Percentiles rank a stretch among this genome's conserved stretches.
phyloP scores from a whole-genome alignment of 352 stramenopile species.

The Globisporangium nodosum region DNA sequence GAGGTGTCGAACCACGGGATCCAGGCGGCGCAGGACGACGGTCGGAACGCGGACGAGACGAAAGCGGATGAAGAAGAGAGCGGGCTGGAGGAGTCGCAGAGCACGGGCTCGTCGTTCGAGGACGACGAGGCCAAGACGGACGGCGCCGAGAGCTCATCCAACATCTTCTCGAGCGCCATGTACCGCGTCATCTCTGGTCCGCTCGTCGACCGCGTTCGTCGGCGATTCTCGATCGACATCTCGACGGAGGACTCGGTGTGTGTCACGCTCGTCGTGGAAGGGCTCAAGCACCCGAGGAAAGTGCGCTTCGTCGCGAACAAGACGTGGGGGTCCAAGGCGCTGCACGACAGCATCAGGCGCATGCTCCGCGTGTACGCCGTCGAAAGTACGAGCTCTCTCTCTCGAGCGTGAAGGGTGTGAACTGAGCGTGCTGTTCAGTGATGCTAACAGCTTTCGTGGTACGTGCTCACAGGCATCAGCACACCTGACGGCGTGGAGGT shows the following conservation, averaged over 20 bases:
- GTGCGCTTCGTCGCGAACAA: constrained; percentile 77
- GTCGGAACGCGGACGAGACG: constrained; percentile 30
- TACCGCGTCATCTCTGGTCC: constrained; percentile 78
- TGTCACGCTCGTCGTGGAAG: constrained; percentile 64
- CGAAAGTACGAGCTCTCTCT: constrained; percentile 29
- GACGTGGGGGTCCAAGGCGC: constrained; percentile 42
- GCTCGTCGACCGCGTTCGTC: constrained; percentile 69
- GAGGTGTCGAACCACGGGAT: constrained; percentile 85
- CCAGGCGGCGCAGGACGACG: constrained; percentile 74
- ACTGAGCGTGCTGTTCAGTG: too few relatives aligned
- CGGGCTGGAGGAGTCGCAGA: constrained; percentile 46
- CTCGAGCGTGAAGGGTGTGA: background rate
- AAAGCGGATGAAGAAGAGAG: constrained; percentile 33
- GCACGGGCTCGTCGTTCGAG: constrained; percentile 34
- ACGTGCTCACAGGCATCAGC: constrained; percentile 26
- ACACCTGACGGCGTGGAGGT: constrained; percentile 56
- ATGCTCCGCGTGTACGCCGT: constrained; percentile 70
- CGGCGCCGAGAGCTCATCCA: constrained; percentile 29
- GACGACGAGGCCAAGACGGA: constrained; percentile 23
- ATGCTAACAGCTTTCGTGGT: background rate
- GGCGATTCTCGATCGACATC: constrained; percentile 76
- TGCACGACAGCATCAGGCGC: constrained; percentile 59
- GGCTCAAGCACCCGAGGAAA: constrained; percentile 45
- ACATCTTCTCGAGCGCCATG: constrained; percentile 81
- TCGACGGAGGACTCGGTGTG: constrained; percentile 66